Base-by-base conservation (phyloP, 192 early-diverging fungal genomes). In the Backusella westeae region DNA sequence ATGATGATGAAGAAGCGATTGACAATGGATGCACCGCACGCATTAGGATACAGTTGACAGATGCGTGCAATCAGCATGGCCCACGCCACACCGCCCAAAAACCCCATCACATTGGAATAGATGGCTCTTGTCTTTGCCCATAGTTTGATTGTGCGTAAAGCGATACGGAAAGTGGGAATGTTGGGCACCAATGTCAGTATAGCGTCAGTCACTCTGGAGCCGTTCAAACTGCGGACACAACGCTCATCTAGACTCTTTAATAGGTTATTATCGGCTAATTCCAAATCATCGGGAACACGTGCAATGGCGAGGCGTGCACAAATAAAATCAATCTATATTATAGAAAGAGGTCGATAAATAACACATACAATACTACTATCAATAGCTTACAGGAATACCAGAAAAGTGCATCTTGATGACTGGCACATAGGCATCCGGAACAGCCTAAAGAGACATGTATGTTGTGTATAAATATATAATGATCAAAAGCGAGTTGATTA, bases 51-150 rank as follows among this genome's bases (percentile, higher is more conserved):
- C 36, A 98, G 81, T 82, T 99, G 98, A 80, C 96, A 97, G 34
- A 98, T 92, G 32, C 97, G 85, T 32, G 97, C 98, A 17, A 97
- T 95, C 17, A 96, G 84, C 92, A 99, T 98, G 6, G 98, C 97
- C 98, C 98, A 99, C 4, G 96, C 96, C 52, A 99, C 94, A 81
- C 98, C 98, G 71, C 98, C 98, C 85, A 99, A 89, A 80, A 99
- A 99, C 29, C 98, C 98, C 90, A 98, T 91, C 4, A 96, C 93
- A 82, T 99, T 99, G 4, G 96, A 95, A 81, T 97, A 99, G 68
- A 99, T 90, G 0, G 94, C 95, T 21, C 95, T 89, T 34, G 69
- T 89, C 81, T 98, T 97, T 44, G 98, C 98, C 98, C 98, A 99
- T 56, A 96, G 79, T 84, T 99, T 99, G 67, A 99, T 92, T 78